Evolutionary conservation across 768 basidiomycete species (phyloP).

Genomic region (Pleurotus salmoneostramineus): DNA sequence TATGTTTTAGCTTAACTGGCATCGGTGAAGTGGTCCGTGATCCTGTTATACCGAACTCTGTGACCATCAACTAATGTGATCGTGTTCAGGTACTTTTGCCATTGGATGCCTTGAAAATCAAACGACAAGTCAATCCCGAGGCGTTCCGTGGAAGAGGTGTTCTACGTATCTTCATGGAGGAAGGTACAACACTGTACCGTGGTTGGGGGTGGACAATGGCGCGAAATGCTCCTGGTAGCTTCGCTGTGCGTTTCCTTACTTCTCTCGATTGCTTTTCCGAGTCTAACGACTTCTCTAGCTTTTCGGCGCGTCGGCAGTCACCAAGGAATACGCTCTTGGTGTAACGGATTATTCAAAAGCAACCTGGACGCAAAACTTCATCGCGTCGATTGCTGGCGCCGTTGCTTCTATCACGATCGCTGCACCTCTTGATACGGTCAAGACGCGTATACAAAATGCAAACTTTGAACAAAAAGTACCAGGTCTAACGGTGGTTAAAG

Average conservation of each 20-base stretch:
- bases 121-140: constrained; percentile 97
- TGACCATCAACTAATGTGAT: background rate
- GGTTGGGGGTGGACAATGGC: constrained; percentile 99
- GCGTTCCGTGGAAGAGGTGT: constrained; percentile 95
- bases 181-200: constrained; percentile 83
- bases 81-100: constrained; percentile 77
- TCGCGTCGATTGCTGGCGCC: constrained; percentile 92
- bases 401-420: constrained; percentile 95
- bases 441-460: constrained; percentile 97
- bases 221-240: constrained; percentile 92
- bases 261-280: background rate
- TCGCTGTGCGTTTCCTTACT: constrained; percentile 62
- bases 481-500: constrained; percentile 78
- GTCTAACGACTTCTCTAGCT: constrained; percentile 46
- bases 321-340: constrained; percentile 91
- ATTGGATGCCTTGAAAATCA: constrained; percentile 96
- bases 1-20: constrained; percentile 52
- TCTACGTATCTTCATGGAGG: constrained; percentile 85
- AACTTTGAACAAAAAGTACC: constrained; percentile 87
- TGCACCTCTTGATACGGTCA: constrained; percentile 93
- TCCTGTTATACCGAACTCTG: background rate
- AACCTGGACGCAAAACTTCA: constrained; percentile 97
- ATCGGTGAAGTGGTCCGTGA: constrained; percentile 91
- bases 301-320: constrained; percentile 92
- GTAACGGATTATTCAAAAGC: constrained; percentile 89